Conservation (phyloP, 2,329 filamentous ascomycete species). For the Ophiognomonia clavigignenti-juglandacearum region DNA sequence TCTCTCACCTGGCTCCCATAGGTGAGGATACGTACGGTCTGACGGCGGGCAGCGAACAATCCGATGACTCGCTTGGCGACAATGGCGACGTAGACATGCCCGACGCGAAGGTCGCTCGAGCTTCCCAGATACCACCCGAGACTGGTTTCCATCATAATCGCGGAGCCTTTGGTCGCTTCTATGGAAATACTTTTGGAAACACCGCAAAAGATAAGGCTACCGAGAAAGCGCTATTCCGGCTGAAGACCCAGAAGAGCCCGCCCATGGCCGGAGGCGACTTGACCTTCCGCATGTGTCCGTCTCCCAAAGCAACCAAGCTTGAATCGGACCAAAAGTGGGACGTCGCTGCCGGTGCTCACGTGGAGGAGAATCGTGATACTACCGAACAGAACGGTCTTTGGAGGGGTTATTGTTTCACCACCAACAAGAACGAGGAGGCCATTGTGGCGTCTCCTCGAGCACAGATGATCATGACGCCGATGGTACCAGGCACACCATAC, state of each 20-base stretch:
- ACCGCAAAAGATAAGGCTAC: constrained; percentile 43
- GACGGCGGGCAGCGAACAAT: constrained; percentile 19
- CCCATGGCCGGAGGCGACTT: constrained; percentile 87
- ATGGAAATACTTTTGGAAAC: constrained; percentile 27
- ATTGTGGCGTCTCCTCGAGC: constrained; percentile 39
- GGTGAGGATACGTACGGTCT: constrained; percentile 22
- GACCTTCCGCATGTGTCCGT: constrained; percentile 73
- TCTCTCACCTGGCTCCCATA: constrained; percentile 22
- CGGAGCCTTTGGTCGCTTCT: constrained; percentile 28
- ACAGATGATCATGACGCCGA: constrained; percentile 45
- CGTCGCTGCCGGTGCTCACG: constrained; percentile 39
- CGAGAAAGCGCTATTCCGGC: constrained; percentile 39
- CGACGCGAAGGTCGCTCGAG: constrained; percentile 17
- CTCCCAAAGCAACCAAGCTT: constrained; percentile 78
- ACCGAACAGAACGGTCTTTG: constrained; percentile 65
- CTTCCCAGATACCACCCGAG: constrained; percentile 34
- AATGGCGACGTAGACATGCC: constrained; percentile 25
- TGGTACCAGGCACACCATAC: constrained; percentile 33
- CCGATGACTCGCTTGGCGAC: constrained; percentile 12
- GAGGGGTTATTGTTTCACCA: constrained; percentile 63
- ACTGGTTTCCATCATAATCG: constrained; percentile 35
- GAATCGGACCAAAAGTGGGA: constrained; percentile 67
- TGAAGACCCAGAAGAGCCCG: constrained; percentile 52
- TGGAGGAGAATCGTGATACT: constrained; percentile 48
- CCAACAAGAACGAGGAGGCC: constrained; percentile 28